phyloP scores from a whole-genome alignment of 345 rosid species.

The Eucalyptus guilfoylei region DNA sequence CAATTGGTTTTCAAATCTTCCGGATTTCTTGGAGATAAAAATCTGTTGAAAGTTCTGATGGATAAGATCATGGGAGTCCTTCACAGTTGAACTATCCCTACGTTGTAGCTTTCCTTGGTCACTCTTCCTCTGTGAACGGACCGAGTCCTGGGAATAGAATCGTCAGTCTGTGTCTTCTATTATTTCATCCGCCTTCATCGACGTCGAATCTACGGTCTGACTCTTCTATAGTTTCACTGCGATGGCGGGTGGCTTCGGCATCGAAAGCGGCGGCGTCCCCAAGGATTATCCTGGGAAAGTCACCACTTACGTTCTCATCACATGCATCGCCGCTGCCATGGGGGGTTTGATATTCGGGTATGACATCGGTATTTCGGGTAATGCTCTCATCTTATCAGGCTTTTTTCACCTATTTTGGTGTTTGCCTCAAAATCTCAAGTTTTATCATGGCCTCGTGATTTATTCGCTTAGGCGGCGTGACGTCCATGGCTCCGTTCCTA shows the following conservation, averaged over 20 bases:
- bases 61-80: not conserved
- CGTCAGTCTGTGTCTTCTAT: not conserved
- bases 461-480: constrained; percentile 25
- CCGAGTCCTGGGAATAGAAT: not conserved
- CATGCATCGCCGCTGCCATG: not conserved
- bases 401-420: not conserved
- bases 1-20: not conserved
- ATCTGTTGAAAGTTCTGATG: not conserved
- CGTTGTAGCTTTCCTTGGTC: not conserved
- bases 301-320: not conserved
- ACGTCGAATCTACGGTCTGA: not conserved
- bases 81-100: not conserved
- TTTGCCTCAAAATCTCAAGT: not conserved
- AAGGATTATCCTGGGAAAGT: not conserved
- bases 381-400: not conserved
- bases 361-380: constrained; percentile 20
- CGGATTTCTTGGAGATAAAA: not conserved
- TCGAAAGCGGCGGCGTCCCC: not conserved
- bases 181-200: not conserved
- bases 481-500: constrained; percentile 39
- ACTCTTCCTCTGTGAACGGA: not conserved
- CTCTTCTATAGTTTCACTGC: not conserved
- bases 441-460: not conserved
- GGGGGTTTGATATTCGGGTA: constrained; percentile 32
- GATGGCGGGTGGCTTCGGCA: not conserved